Evolutionary conservation across 352 stramenopile genomes (phyloP), one percentile per base, ranked within the genome.

Genomic region (Pythium monospermum): DNA sequence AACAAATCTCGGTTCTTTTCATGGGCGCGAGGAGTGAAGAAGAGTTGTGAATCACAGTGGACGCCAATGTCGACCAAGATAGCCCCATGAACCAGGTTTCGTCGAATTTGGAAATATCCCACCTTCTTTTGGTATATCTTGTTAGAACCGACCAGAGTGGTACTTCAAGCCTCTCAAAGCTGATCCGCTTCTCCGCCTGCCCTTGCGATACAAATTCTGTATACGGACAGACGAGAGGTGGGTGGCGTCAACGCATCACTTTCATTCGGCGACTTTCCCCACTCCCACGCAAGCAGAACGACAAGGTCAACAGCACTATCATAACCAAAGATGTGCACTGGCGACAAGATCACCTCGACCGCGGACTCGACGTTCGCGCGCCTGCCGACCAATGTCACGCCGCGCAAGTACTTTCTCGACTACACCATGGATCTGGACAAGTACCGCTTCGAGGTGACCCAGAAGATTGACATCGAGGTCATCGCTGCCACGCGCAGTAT

Each of bases 331-430:
- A 66, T 66, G 57, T 66, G 57, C 33, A 44, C 32, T 38, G 51
- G 19, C 32, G 49, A 53, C 19, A 53, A 53, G 42, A 21, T 15
- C 39, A 28, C 39, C n/a, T n/a, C 7, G 13, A 21, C 39, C 22
- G 39, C 39, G 6, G 31, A 41, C 19, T 43, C 38, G 21, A 71
- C 77, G 28, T 91, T 89, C 48, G 76, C 80, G 50, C 77, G 77
- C 36, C 65, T 89, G 52, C 80, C 75, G 10, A 78, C 73, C 28
- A 73, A 31, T 47, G 70, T 88, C 30, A 59, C 56, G 43, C 79
- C 79, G n/a, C 47, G 44, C 44, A 84, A 83, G 68, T 94, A 94
- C 64, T 82, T 76, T 30, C 68, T 94, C 13, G 75, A 94, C 69
- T 94, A 87, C 53, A 28, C 58, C 30, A 76, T 94, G 18, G 83